Evolutionary conservation across 129 eudicot species (phyloP), one percentile per base, ranked within the genome.

Genomic region (Dittrichia graveolens): DNA sequence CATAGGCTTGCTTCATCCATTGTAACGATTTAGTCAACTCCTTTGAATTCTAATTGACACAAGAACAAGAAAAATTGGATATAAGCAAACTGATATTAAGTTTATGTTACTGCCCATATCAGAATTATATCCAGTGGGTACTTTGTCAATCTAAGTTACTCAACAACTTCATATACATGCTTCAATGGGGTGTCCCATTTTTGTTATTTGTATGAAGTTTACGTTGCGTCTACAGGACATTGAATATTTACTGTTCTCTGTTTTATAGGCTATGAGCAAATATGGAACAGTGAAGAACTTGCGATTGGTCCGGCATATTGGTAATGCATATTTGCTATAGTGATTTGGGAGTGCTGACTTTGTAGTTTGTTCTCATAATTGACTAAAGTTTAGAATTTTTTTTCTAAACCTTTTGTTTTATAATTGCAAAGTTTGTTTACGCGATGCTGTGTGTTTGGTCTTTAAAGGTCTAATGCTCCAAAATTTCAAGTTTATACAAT

Each of bases 261-360:
- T 73, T 79, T 42, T 38, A 37, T 78, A 95, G 95, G 96, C 87
- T 73, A 95, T 95, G 99, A 86, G 81, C 84, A 83, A 79, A 76
- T 86, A 81, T 83, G 99, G 97, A 41, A 81, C 76, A 31, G 94
- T 95, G 82, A 88, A 88, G 86, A 90, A 90, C 78, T 44, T 95
- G 85, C 84, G 94, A 65, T 40, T 95, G 72, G 95, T 95, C 75
- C 84, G 97, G 24, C 88, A 90, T 68, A 95, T 95, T 50, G 98
- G 98, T 93, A 81, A 75, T 0, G 53, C 77, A 10, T 49, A 10
- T 37, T 16, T 15, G 35, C 16, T 54, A 44, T 35, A 3, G 10
- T 66, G 14, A 3, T 61, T 61, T 48, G 19, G 7, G 5, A 52
- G 14, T 62, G 44, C 46, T 41, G 64, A n/a, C 15, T 2, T 41